phyloP scores from a whole-genome alignment of 202 grass and related monocot species.

The Panicum virgatum region DNA sequence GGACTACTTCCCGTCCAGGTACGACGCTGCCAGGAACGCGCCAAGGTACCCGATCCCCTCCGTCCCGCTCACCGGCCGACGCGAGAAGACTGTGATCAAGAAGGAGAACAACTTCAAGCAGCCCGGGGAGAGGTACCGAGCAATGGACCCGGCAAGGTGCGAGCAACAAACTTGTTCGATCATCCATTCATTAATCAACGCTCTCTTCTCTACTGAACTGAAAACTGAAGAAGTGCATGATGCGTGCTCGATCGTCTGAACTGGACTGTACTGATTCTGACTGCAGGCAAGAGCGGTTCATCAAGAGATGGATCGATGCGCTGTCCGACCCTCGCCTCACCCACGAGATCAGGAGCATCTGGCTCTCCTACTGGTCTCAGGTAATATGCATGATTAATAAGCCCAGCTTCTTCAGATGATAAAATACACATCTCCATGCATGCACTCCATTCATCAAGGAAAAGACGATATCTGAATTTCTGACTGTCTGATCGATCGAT shows the following conservation, averaged over 20 bases:
- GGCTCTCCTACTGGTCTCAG: conserved; percentile 98
- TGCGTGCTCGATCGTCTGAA: background rate
- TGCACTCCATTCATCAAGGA: no score
- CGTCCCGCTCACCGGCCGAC: conserved; percentile 52
- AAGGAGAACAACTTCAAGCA: conserved; percentile 99
- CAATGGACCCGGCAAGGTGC: conserved; percentile 75
- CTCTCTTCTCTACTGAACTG: background rate
- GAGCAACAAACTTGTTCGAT: background rate
- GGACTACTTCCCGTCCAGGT: conserved; percentile 96
- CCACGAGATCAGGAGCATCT: conserved; percentile 86
- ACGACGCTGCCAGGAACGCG: conserved; percentile 75
- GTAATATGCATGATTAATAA: conserved; percentile 25
- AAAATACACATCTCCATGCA: background rate
- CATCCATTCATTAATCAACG: background rate
- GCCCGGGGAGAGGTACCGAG: conserved; percentile 93
- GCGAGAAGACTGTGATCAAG: conserved; percentile 76
- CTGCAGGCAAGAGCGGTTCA: conserved; percentile 86
- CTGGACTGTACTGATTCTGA: background rate
- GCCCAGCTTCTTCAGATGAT: background rate
- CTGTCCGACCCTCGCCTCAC: conserved; percentile 91
- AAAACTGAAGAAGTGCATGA: background rate
- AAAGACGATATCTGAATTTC: background rate
- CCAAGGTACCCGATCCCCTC: conserved; percentile 78
- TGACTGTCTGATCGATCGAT: conserved; percentile 19
- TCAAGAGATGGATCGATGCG: conserved; percentile 81